Evolutionary conservation across 1,139 yeast genomes (phyloP), one percentile per base, ranked within the genome.

Genomic region (Suhomyces ambrosiae): DNA sequence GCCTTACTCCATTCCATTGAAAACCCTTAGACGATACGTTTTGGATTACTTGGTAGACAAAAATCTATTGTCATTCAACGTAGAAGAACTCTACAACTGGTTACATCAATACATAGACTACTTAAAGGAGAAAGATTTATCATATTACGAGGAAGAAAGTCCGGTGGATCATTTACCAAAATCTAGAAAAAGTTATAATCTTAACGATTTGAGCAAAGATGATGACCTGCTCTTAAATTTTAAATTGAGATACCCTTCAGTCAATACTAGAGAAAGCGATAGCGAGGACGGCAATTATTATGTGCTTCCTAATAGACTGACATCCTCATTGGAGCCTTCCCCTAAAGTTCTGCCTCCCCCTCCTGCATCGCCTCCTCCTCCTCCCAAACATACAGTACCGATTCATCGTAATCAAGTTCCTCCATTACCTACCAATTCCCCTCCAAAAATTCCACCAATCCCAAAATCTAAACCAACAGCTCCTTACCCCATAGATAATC

Each of bases 81-180:
- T 69, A 5, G 56, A 57, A 5, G 71, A 67, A 38, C 54, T 71
- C 33, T 65, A 67, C 44, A 47, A 46, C 9, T 71, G 77, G 77
- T 50, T 71, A 22, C 55, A 66, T 41, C 63, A 63, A 36, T 71
- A 71, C 42, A 63, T 71, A n/a, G 66, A 54, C 5, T 71, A 70
- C 43, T 55, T 70, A 40, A 63, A 60, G 42, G 53, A 63, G 26
- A 59, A 60, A 45, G 75, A 70, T 23, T 13, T 13, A 23, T 33
- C 40, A 2, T 21, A 30, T 16, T 16, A 14, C 9, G 25, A 27
- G 7, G 28, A 35, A 9, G 4, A 16, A 13, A 17, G 10, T 18
- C 13, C 7, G 11, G 29, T 27, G 7, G n/a, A 26, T n/a, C n/a
- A n/a, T 18, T 17, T 27, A n/a, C 27, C 38, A 5, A 29, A 29